Percentiles rank a stretch among this genome's conserved stretches.
phyloP scores from a whole-genome alignment of 2,329 filamentous ascomycete genomes.

The Pestalotiopsis sp. region DNA sequence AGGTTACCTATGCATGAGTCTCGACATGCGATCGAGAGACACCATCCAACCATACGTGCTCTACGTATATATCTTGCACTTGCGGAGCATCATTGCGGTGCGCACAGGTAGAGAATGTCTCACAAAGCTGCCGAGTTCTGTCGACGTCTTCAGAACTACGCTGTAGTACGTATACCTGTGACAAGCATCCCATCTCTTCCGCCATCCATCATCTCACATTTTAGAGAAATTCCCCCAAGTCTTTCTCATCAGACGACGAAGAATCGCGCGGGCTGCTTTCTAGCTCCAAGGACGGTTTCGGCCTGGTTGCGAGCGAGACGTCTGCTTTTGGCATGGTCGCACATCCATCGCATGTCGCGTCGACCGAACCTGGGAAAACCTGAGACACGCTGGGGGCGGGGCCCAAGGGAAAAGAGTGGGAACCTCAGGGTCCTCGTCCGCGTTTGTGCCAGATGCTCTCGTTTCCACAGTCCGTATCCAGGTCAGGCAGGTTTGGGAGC shows the following conservation, averaged over 20 bases:
- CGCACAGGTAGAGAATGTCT: background rate
- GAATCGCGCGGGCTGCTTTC: background rate
- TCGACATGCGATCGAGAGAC: background rate
- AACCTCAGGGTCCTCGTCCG: background rate
- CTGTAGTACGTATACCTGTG: background rate
- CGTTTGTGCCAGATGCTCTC: background rate
- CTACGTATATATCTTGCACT: background rate
- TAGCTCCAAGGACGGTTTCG: background rate
- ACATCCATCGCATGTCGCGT: background rate
- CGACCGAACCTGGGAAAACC: constrained; percentile 7
- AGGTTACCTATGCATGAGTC: background rate
- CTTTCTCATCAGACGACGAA: constrained; percentile 2
- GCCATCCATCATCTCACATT: background rate
- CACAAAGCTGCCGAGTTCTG: background rate
- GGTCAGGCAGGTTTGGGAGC: constrained; percentile 5
- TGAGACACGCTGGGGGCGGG: constrained; percentile 6
- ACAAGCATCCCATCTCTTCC: background rate
- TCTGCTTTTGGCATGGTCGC: constrained; percentile 3
- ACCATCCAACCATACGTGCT: background rate
- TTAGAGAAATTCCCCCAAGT: background rate
- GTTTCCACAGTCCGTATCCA: background rate
- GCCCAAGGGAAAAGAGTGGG: background rate
- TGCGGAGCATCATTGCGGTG: background rate
- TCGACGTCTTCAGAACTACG: background rate
- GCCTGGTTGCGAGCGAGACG: background rate